phyloP scores from a whole-genome alignment of 257 asterid genomes.

The Anisodus tanguticus region DNA sequence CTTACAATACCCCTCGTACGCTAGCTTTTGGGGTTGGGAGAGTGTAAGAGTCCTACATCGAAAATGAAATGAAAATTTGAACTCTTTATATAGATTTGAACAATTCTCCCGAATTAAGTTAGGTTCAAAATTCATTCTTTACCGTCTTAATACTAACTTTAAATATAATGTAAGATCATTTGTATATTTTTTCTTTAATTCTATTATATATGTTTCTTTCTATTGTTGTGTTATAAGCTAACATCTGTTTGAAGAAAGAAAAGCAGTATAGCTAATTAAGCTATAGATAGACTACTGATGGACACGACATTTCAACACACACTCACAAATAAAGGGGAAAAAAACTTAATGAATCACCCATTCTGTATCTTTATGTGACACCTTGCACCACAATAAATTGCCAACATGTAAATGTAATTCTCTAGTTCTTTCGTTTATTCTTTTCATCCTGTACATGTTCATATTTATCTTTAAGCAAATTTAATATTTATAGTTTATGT shows the following conservation, averaged over 20 bases:
- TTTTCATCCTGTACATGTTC: not conserved
- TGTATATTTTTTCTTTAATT: not conserved
- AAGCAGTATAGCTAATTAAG: no score
- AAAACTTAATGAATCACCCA: not conserved
- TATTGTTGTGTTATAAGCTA: not conserved
- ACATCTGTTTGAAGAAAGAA: not conserved
- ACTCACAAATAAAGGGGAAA: not conserved
- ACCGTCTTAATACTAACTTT: no score
- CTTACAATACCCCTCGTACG: no score
- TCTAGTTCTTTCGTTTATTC: not conserved
- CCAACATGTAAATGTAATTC: no score
- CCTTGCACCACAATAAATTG: not conserved
- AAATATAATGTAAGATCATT: not conserved
- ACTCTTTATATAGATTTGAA: no score
- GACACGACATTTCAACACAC: not conserved
- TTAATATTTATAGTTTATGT: no score
- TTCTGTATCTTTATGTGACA: not conserved
- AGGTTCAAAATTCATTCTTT: no score
- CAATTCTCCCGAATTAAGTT: no score
- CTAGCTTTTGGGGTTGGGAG: no score
- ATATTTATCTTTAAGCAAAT: not conserved
- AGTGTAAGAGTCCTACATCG: no score
- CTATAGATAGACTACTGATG: not conserved
- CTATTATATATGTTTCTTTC: not conserved
- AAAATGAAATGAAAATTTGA: no score